Evolutionary conservation across 1,284 basidiomycete species (phyloP).

Genomic region (Stereum hirsutum): DNA sequence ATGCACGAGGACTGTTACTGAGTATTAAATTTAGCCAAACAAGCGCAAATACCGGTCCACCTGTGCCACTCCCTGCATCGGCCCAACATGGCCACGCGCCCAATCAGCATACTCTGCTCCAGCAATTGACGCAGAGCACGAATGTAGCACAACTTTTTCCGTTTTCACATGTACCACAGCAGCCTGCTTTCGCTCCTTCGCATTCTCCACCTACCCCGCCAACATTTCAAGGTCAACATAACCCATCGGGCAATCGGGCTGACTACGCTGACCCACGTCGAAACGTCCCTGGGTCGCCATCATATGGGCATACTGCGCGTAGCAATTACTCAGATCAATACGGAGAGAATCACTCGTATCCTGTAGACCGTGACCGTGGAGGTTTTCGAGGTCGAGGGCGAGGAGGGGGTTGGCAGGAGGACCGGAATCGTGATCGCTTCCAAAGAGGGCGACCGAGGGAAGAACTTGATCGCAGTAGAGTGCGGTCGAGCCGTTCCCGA

Average conservation of each 20-base stretch:
- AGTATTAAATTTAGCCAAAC: slow-evolving; percentile 40
- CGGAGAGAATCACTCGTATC: slow-evolving; percentile 31
- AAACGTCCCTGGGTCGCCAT: too few relatives aligned
- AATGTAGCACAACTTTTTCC: slow-evolving; percentile 27
- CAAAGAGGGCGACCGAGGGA: too few relatives aligned
- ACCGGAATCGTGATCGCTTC: slow-evolving; percentile 23
- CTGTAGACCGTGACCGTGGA: slow-evolving; percentile 35
- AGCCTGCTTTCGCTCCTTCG: slow-evolving; percentile 1
- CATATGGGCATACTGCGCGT: slow-evolving; percentile 1
- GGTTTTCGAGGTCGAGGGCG: slow-evolving; percentile 34
- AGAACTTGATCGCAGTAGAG: too few relatives aligned
- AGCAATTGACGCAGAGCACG: slow-evolving; percentile 61
- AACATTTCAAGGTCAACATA: background rate
- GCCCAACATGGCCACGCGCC: slow-evolving; percentile 24
- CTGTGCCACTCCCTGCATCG: background rate
- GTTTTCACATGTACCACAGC: slow-evolving; percentile 18
- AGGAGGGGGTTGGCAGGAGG: slow-evolving; percentile 36
- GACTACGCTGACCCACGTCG: too few relatives aligned
- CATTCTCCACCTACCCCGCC: slow-evolving; percentile 17
- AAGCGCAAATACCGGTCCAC: slow-evolving; percentile 37
- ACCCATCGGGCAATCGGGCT: too few relatives aligned
- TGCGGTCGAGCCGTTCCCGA: slow-evolving; percentile 53
- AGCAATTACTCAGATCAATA: too few relatives aligned
- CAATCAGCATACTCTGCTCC: slow-evolving; percentile 58
- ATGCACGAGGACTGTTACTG: slow-evolving; percentile 10